Conservation (phyloP, 73 alveolate genomes). For the Stentor coeruleus region DNA sequence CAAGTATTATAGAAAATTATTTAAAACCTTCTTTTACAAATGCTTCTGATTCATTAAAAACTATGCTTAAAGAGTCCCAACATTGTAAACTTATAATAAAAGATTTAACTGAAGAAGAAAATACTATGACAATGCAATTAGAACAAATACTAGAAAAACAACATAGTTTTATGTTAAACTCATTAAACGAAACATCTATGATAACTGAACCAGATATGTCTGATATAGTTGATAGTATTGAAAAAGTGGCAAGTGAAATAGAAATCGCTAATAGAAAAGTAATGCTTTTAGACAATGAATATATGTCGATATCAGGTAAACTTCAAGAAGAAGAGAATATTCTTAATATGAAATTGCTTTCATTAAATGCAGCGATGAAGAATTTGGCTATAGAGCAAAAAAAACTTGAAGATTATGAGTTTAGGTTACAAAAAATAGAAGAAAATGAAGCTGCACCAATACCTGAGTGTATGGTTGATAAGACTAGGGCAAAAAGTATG, state of each 20-base stretch:
- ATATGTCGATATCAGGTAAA: background rate
- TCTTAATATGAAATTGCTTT: background rate
- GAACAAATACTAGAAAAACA: background rate
- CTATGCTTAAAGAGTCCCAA: background rate
- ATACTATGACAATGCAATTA: background rate
- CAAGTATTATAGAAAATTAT: background rate
- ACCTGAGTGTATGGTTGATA: background rate
- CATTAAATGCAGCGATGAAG: background rate
- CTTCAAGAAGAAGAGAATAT: background rate
- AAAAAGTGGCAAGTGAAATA: background rate
- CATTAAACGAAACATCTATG: background rate
- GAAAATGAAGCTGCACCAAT: constrained; percentile 7
- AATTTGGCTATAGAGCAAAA: background rate
- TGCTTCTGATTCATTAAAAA: background rate
- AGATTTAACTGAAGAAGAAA: background rate
- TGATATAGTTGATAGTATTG: background rate
- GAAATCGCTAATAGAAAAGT: background rate
- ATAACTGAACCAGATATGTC: background rate
- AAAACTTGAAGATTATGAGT: background rate
- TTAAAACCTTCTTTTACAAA: background rate
- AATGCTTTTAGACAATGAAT: background rate
- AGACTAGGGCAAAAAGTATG: background rate
- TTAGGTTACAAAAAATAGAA: background rate
- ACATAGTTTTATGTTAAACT: background rate
- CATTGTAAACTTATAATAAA: background rate